phyloP scores from a whole-genome alignment of 805 yeast genomes.

The Cyberlindnera lachancei region DNA sequence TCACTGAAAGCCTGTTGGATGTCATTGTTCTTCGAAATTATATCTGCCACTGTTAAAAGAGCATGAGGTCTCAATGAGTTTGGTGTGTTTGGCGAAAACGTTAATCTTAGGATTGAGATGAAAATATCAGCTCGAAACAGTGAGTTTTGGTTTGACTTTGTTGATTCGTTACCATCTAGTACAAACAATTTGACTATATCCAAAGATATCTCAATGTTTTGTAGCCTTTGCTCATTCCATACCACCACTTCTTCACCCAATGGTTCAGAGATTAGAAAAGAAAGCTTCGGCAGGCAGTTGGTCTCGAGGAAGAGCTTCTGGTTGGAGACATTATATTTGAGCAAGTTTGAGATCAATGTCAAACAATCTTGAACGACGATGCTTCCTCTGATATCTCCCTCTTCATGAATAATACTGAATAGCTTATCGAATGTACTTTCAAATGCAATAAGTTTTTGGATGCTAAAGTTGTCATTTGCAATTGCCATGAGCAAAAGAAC shows the following conservation, averaged over 20 bases:
- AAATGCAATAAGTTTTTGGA: constrained; percentile 90
- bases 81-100: constrained; percentile 61
- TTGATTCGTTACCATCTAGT: constrained; percentile 60
- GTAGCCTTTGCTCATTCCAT: constrained; percentile 74
- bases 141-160: constrained; percentile 51
- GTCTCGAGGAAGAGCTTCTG: constrained; percentile 87
- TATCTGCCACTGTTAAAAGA: constrained; percentile 66
- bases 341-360: constrained; percentile 60
- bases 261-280: constrained; percentile 56
- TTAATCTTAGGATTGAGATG: constrained; percentile 57
- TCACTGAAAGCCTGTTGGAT: constrained; percentile 68
- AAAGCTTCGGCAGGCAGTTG: constrained; percentile 62
- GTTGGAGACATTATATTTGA: constrained; percentile 80
- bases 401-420: constrained; percentile 73
- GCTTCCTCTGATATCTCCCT: constrained; percentile 86
- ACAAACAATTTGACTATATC: constrained; percentile 72
- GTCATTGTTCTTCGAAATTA: constrained; percentile 57
- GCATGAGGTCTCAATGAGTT: constrained; percentile 61
- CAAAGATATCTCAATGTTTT: constrained; percentile 57
- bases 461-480: constrained; percentile 72
- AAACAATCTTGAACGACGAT: constrained; percentile 88
- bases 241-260: constrained; percentile 38
- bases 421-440: constrained; percentile 84
- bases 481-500: constrained; percentile 77
- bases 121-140: constrained; percentile 57